Conservation (phyloP, 768 basidiomycete species). For the Termitomyces sp. region DNA sequence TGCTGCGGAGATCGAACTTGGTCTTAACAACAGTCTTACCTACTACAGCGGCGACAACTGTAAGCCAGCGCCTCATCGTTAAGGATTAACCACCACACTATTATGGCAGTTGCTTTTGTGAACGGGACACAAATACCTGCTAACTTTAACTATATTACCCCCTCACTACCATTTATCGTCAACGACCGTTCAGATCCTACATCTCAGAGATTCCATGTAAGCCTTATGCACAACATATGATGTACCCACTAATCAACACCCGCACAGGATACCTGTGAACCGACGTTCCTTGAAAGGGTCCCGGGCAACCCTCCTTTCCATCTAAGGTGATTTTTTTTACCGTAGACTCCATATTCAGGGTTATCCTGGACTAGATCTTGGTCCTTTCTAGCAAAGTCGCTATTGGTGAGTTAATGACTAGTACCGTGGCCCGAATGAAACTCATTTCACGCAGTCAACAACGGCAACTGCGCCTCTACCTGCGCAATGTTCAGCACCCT, state of each 20-base stretch:
- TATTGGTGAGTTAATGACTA: conserved; percentile 29
- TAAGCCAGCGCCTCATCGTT: conserved; percentile 20
- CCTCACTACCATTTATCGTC: conserved; percentile 34
- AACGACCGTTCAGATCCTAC: conserved; percentile 42
- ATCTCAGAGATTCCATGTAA: conserved; percentile 46
- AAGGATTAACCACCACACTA: neutral
- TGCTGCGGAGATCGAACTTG: conserved; percentile 43
- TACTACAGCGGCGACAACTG: conserved; percentile 55
- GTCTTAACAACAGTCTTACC: conserved; percentile 28
- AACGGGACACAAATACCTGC: conserved; percentile 39
- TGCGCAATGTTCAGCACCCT: conserved; percentile 62
- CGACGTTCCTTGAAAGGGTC: conserved; percentile 32
- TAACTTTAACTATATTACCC: conserved; percentile 41
- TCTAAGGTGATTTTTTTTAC: conserved; percentile 26
- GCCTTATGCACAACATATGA: conserved; percentile 3
- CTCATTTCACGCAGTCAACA: conserved; percentile 27
- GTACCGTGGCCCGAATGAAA: neutral
- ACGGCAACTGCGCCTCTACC: conserved; percentile 54
- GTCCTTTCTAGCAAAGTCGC: conserved; percentile 33
- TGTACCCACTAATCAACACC: neutral
- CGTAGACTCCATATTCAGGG: neutral
- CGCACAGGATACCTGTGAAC: conserved; percentile 39
- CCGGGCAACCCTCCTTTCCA: conserved; percentile 45
- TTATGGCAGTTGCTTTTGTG: conserved; percentile 37
- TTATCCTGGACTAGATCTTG: neutral